Base-by-base conservation (phyloP, 2,329 filamentous ascomycete genomes). In the Trichoderma endophyticum region DNA sequence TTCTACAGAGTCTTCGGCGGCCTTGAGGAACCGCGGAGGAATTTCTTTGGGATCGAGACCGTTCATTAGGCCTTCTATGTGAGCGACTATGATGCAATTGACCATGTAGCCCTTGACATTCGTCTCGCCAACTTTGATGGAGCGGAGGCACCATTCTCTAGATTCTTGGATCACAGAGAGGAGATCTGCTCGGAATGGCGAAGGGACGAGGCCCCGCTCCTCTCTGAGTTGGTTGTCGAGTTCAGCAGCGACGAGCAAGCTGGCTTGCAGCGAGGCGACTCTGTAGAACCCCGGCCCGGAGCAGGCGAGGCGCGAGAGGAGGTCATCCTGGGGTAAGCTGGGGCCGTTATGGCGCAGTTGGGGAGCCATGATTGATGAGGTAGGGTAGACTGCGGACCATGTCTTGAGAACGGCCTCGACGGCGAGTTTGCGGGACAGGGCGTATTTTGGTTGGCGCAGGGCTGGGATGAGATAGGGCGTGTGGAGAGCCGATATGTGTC, bases 401-500 rank as follows among this genome's bases (percentile, higher is more conserved):
- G 86, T 77, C 59, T 84, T 86, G 15, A 87, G 78, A 0, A 84
- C 81, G 0, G 81, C 81, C 7, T 90, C 87, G 6, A 87, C 74
- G 0, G 84, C 79, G 0, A 84, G 82, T 57, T 84, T 86, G 1
- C 85, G 79, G 0, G 87, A 88, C 72, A 84, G 89, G 0, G 86
- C 85, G 72, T 85, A 89, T 3, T 81, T 76, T 1, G 84, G 80
- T 5, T 87, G 80, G 0, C 77, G 77, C 2, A 84, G 77, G 1
- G 84, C 80, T 0, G 80, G 76, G 0, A 77, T 77, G 30, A 86
- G 84, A 75, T 84, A 89, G 0, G 86, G 86, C 3, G 86, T 80
- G 75, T 92, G 89, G 0, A 92, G 81, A 0, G 85, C 81, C 6
- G 87, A 81, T 3, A 90, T 77, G 75, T 88, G 89, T 9, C 87